Conservation (phyloP, 768 basidiomycete species). For the Cystobasidium tubakii region DNA sequence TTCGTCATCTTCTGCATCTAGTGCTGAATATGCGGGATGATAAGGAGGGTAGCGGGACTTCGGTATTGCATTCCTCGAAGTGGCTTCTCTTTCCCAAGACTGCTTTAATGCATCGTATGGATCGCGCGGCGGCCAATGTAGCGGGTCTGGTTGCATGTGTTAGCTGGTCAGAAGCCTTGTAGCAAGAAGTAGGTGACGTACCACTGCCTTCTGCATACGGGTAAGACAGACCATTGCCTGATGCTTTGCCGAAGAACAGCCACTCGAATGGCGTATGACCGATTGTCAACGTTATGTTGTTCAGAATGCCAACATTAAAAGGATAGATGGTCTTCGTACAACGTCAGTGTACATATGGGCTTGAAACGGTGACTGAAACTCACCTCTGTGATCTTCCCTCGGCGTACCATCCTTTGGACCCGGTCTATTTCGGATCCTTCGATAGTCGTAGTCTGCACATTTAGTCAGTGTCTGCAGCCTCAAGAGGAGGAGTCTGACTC, state of each 20-base stretch:
- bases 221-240: slow-evolving; percentile 51
- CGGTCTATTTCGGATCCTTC: slow-evolving; percentile 98
- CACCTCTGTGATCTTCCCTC: slow-evolving; percentile 79
- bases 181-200: slow-evolving; percentile 45
- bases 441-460: slow-evolving; percentile 68
- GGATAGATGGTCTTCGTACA: slow-evolving; percentile 72
- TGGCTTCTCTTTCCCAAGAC: slow-evolving; percentile 7
- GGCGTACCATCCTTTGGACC: slow-evolving; percentile 71
- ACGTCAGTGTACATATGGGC: slow-evolving; percentile 1
- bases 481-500: too few species aligned
- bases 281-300: slow-evolving; percentile 71
- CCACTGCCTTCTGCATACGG: slow-evolving; percentile 57
- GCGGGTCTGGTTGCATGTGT: slow-evolving; percentile 23
- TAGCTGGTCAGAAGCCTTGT: background rate
- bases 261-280: slow-evolving; percentile 70
- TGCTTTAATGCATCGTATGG: background rate
- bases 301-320: slow-evolving; percentile 71
- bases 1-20: slow-evolving; percentile 38
- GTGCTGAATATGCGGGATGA: slow-evolving; percentile 47
- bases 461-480: background rate
- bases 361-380: slow-evolving; percentile 1
- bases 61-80: slow-evolving; percentile 49
- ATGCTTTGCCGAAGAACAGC: slow-evolving; percentile 58
- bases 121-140: slow-evolving; percentile 45
- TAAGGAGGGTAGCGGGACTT: slow-evolving; percentile 34